These are phyloP conservation scores for Cadophora gregata DNA, from an alignment of 2,329 filamentous ascomycete genomes.

Conservation along the genomic window DNA sequence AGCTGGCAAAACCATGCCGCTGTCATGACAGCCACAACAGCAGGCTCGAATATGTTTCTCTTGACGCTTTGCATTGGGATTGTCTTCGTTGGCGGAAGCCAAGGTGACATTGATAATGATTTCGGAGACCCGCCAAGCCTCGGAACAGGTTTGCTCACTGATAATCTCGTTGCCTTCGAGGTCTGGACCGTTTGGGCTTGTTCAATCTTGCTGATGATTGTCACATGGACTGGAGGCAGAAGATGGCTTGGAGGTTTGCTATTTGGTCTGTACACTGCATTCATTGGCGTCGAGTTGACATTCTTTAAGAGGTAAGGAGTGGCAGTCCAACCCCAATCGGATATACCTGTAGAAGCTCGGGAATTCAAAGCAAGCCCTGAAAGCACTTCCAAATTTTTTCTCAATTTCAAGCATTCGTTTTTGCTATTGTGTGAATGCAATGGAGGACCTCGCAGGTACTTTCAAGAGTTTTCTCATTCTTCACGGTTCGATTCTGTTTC, in stretches of 20 bases:
- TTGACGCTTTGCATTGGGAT: conserved; percentile 55
- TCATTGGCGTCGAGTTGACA: conserved; percentile 30
- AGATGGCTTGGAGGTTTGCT: conserved; percentile 45
- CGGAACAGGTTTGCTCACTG: conserved; percentile 28
- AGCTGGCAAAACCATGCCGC: conserved; percentile 54
- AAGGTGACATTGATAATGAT: conserved; percentile 24
- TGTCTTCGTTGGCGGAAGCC: conserved; percentile 42
- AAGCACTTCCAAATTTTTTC: background rate
- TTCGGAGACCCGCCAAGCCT: background rate
- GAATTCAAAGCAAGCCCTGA: background rate
- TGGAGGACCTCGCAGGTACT: background rate
- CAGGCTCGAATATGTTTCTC: conserved; percentile 60
- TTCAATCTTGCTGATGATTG: conserved; percentile 35
- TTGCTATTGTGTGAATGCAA: background rate
- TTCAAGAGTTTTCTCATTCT: background rate
- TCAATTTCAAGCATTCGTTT: background rate
- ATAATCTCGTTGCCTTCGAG: conserved; percentile 42
- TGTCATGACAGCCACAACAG: conserved; percentile 57
- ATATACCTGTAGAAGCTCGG: background rate
- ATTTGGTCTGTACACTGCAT: conserved; percentile 42
- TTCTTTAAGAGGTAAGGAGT: conserved; percentile 20
- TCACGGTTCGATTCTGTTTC: background rate
- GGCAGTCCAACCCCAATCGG: background rate
- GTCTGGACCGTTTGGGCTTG: conserved; percentile 40
- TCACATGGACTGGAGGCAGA: conserved; percentile 42